phyloP scores from a whole-genome alignment of 176 grass and related monocot genomes.

The Saccharum spontaneum region DNA sequence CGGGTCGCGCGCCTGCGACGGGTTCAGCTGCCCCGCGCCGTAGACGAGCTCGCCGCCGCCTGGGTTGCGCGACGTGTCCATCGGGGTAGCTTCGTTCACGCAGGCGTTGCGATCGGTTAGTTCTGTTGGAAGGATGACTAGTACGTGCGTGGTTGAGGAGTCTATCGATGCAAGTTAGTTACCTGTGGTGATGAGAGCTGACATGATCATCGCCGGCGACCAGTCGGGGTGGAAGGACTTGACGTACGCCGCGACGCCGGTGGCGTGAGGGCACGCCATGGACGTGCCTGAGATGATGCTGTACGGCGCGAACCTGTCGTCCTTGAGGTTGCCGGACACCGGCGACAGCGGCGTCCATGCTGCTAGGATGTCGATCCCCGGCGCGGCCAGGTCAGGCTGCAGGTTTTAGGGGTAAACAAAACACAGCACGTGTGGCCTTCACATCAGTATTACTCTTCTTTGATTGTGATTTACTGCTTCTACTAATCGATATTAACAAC shows the following conservation, averaged over 20 bases:
- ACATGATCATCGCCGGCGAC: slow-evolving; percentile 61
- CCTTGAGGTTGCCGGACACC: background rate
- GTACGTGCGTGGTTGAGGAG: background rate
- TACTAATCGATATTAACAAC: background rate
- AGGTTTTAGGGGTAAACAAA: background rate
- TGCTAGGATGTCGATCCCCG: slow-evolving; percentile 50
- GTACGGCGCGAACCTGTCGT: background rate
- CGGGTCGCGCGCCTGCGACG: background rate
- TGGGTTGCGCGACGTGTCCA: slow-evolving; percentile 30
- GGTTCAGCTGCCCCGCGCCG: slow-evolving; percentile 46
- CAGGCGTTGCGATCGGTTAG: background rate
- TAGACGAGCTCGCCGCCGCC: slow-evolving; percentile 45
- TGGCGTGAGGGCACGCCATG: slow-evolving; percentile 51
- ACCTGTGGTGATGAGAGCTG: slow-evolving; percentile 59
- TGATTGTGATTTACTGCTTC: no score
- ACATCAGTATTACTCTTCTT: background rate
- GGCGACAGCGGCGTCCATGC: slow-evolving; percentile 34
- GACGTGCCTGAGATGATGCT: slow-evolving; percentile 50
- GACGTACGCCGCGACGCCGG: slow-evolving; percentile 36
- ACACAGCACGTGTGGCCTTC: no score
- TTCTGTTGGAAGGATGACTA: background rate
- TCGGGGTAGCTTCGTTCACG: slow-evolving; percentile 39
- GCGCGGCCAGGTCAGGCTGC: slow-evolving; percentile 57
- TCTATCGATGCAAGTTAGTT: background rate
- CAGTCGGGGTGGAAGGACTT: slow-evolving; percentile 58